phyloP scores from a whole-genome alignment of 768 basidiomycete genomes.

The Royoungia palumana region DNA sequence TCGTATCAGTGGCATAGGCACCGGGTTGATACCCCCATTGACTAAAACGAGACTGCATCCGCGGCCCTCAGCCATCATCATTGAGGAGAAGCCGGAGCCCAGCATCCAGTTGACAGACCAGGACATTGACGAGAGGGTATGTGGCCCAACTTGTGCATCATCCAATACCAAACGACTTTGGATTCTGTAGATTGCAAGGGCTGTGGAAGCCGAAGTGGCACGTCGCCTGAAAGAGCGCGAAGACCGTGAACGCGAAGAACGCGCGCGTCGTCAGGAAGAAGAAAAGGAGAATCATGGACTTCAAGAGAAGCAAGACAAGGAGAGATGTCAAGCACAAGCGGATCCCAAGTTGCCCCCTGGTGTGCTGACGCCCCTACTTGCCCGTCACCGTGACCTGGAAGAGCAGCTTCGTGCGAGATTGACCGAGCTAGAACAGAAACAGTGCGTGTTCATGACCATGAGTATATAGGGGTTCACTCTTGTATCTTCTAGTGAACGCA shows the following conservation, averaged over 20 bases:
- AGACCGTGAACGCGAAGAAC: slow-evolving; percentile 34
- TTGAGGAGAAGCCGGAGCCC: slow-evolving; percentile 16
- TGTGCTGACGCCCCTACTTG: slow-evolving; percentile 58
- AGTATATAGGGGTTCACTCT: slow-evolving; percentile 16
- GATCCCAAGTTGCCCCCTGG: slow-evolving; percentile 30
- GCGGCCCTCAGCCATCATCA: slow-evolving; percentile 10
- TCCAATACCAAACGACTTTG: neutral
- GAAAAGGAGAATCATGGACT: slow-evolving; percentile 27
- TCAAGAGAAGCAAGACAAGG: slow-evolving; percentile 12
- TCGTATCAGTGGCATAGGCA: slow-evolving; percentile 30
- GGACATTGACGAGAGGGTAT: slow-evolving; percentile 72
- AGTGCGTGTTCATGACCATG: slow-evolving; percentile 45
- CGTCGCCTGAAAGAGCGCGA: slow-evolving; percentile 53
- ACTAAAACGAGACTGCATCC: slow-evolving; percentile 20
- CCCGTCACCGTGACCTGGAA: slow-evolving; percentile 66
- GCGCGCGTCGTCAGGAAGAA: slow-evolving; percentile 20
- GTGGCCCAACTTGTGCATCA: neutral
- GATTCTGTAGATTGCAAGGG: slow-evolving; percentile 56
- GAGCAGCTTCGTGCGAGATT: slow-evolving; percentile 61
- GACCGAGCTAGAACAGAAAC: slow-evolving; percentile 67
- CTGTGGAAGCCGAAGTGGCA: slow-evolving; percentile 72
- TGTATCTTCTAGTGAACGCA: slow-evolving; percentile 51
- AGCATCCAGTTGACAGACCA: slow-evolving; percentile 49
- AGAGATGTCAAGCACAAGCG: slow-evolving; percentile 3
- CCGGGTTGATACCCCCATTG: slow-evolving; percentile 22